These are phyloP conservation scores for Cucumis variabilis DNA, from an alignment of 331 rosid species.

Conservation along the genomic window DNA sequence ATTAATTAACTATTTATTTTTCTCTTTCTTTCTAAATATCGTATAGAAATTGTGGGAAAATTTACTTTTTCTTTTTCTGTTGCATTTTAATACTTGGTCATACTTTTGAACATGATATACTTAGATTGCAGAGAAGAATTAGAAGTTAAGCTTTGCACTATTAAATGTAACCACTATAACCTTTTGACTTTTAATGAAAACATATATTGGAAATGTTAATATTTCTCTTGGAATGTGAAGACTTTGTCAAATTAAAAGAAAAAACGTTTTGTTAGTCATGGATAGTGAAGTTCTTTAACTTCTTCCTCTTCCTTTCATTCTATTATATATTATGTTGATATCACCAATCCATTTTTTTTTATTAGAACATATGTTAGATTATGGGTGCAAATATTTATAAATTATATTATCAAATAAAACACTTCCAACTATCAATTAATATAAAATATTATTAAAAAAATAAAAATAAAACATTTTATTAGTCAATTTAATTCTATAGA, in stretches of 20 bases:
- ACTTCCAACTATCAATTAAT: background rate
- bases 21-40: background rate
- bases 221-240: background rate
- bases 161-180: background rate
- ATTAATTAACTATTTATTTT: background rate
- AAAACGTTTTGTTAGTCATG: background rate
- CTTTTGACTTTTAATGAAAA: background rate
- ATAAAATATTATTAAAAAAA: no score
- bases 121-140: background rate
- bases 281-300: background rate
- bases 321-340: background rate
- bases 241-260: background rate
- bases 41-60: background rate
- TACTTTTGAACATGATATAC: slow-evolving; percentile 19
- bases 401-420: background rate
- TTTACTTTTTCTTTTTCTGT: background rate
- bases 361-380: no score
- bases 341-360: no score
- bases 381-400: background rate
- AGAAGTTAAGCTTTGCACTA: background rate
- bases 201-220: background rate
- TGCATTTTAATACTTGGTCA: background rate
- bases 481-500: no score
- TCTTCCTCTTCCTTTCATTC: background rate
- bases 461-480: no score